Conservation (phyloP, 306 rosid genomes). For the Pyrus communis region DNA sequence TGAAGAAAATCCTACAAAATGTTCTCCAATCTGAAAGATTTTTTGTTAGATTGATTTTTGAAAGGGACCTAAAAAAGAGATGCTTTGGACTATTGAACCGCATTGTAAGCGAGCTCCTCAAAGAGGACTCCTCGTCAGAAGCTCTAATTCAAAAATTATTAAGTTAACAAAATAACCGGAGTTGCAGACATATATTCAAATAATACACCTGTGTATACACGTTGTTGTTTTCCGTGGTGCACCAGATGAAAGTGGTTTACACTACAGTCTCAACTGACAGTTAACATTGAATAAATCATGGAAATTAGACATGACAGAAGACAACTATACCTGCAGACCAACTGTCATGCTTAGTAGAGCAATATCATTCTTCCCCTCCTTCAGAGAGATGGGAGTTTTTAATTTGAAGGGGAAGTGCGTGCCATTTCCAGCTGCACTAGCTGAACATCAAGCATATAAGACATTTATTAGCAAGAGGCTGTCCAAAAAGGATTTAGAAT, state of each 20-base stretch:
- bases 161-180: not conserved
- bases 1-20: not conserved
- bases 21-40: not conserved
- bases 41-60: not conserved
- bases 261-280: not conserved
- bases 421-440: conserved; percentile 82
- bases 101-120: not conserved
- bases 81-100: not conserved
- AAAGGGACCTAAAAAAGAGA: not conserved
- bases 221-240: not conserved
- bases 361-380: conserved; percentile 79
- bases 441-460: conserved; percentile 31
- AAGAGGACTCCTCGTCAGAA: not conserved
- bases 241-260: not conserved
- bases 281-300: not conserved
- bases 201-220: not conserved
- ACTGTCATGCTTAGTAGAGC: conserved; percentile 80
- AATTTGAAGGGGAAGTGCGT: conserved; percentile 59
- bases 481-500: not conserved
- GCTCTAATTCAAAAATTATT: not conserved
- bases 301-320: not conserved
- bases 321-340: conserved; percentile 60
- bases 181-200: not conserved
- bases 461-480: not conserved
- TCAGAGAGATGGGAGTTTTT: conserved; percentile 51